Percentiles rank a stretch among this genome's conserved stretches.
phyloP scores from a whole-genome alignment of 2,329 filamentous ascomycete species.

The Parastagonospora avenae region DNA sequence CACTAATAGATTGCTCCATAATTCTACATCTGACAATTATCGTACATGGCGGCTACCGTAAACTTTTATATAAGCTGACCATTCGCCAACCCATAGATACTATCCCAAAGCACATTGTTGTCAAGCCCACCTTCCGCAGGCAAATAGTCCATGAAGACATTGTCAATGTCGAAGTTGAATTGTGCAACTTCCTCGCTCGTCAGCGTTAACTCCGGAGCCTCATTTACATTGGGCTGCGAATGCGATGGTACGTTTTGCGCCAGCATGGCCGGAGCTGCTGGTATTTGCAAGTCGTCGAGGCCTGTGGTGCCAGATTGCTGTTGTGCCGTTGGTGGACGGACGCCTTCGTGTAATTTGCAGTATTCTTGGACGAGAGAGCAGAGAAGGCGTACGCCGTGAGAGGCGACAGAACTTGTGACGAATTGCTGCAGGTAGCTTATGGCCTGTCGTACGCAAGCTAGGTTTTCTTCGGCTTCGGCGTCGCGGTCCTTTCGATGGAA shows the following conservation, averaged over 20 bases:
- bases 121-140: conserved; percentile 28
- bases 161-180: conserved; percentile 33
- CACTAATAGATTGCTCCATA: not conserved
- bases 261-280: too few species aligned
- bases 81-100: conserved; percentile 1
- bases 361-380: conserved; percentile 41
- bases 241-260: too few species aligned
- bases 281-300: too few species aligned
- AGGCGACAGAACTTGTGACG: conserved; percentile 47
- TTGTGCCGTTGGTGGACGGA: conserved; percentile 4
- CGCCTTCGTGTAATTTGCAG: conserved; percentile 23
- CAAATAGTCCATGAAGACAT: conserved; percentile 30
- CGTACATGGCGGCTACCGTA: too few species aligned
- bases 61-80: not conserved
- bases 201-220: conserved; percentile 5
- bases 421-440: conserved; percentile 41
- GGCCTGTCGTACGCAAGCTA: conserved; percentile 38
- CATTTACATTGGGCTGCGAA: too few species aligned
- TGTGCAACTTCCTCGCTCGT: conserved; percentile 17
- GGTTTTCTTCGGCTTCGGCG: conserved; percentile 28
- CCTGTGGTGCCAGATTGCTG: not conserved
- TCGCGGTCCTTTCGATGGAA: conserved; percentile 30
- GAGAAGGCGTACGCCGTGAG: conserved; percentile 46
- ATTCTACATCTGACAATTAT: too few species aligned
- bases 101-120: conserved; percentile 30